A percentile compares a stretch with the other conserved stretches of the same genome.
phyloP scores from a whole-genome alignment of 371 early-diverging fungal species.

The Dentiscutata heterogama region DNA sequence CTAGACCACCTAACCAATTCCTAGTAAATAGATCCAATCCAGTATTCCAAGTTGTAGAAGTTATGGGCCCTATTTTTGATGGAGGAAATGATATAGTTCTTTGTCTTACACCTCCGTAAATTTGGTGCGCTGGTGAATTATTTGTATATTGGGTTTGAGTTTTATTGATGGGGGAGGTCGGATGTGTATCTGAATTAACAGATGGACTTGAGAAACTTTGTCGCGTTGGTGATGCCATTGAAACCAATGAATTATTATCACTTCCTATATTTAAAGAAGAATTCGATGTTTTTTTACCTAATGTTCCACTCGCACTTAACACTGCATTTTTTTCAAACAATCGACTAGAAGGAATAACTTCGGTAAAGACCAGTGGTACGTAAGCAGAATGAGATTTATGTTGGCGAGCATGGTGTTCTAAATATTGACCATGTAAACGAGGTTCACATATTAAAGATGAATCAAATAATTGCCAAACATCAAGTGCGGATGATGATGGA shows the following conservation, averaged over 20 bases:
- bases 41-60: slow-evolving; percentile 46
- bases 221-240: slow-evolving; percentile 24
- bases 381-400: slow-evolving; percentile 52
- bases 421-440: slow-evolving; percentile 63
- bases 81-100: slow-evolving; percentile 57
- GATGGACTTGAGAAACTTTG: not conserved
- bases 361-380: slow-evolving; percentile 59
- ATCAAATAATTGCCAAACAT: slow-evolving; percentile 53
- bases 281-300: slow-evolving; percentile 50
- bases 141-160: slow-evolving; percentile 10
- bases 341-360: slow-evolving; percentile 55
- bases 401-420: slow-evolving; percentile 54
- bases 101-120: slow-evolving; percentile 42
- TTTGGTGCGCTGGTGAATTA: not conserved
- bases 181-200: slow-evolving; percentile 40
- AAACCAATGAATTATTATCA: slow-evolving; percentile 32
- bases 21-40: slow-evolving; percentile 51
- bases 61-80: slow-evolving; percentile 43
- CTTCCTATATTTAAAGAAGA: slow-evolving; percentile 49
- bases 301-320: slow-evolving; percentile 48
- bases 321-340: slow-evolving; percentile 53
- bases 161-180: slow-evolving; percentile 46
- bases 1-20: slow-evolving; percentile 47
- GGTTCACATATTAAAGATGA: slow-evolving; percentile 70
- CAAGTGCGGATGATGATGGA: slow-evolving; percentile 39